These are phyloP conservation scores for Juncus inflexus DNA, from an alignment of 176 grass and related monocot genomes.

Conservation along the genomic window DNA sequence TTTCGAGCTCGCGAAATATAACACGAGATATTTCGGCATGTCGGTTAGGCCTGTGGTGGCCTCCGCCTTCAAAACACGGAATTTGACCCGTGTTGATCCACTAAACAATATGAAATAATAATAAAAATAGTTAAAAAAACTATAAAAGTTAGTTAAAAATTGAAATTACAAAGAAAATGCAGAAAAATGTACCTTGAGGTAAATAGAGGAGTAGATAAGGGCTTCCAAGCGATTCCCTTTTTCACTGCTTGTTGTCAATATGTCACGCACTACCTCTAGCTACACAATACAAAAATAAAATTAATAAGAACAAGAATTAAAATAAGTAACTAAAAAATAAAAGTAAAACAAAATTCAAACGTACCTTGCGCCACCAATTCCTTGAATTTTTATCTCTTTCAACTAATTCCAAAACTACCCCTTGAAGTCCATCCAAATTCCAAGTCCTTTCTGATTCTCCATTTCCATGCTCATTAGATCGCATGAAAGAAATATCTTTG, in stretches of 20 bases:
- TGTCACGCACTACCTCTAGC: constrained; percentile 64
- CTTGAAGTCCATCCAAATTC: constrained; percentile 60
- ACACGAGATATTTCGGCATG: constrained; percentile 88
- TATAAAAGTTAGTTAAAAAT: constrained; percentile 20
- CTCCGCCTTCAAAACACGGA: constrained; percentile 86
- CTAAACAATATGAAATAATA: constrained; percentile 27
- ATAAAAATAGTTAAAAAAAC: constrained; percentile 7
- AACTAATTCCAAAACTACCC: constrained; percentile 55
- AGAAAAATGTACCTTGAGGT: constrained; percentile 61
- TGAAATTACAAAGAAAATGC: constrained; percentile 6
- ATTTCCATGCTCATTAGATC: constrained; percentile 64
- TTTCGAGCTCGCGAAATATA: constrained; percentile 88
- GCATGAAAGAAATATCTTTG: constrained; percentile 59
- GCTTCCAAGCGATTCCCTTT: constrained; percentile 53
- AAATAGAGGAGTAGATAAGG: constrained; percentile 73
- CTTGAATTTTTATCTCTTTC: constrained; percentile 67
- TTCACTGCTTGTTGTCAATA: constrained; percentile 43
- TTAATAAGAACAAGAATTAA: constrained; percentile 13
- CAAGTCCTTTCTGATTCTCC: constrained; percentile 48
- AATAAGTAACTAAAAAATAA: constrained; percentile 11
- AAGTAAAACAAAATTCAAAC: constrained; percentile 13
- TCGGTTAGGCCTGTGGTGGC: constrained; percentile 79
- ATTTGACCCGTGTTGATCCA: constrained; percentile 97
- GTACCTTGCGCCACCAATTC: constrained; percentile 96
- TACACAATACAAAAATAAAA: constrained; percentile 31